Evolutionary conservation across 2,329 filamentous ascomycete species (phyloP).

Genomic region (Fusarium pseudograminearum): DNA sequence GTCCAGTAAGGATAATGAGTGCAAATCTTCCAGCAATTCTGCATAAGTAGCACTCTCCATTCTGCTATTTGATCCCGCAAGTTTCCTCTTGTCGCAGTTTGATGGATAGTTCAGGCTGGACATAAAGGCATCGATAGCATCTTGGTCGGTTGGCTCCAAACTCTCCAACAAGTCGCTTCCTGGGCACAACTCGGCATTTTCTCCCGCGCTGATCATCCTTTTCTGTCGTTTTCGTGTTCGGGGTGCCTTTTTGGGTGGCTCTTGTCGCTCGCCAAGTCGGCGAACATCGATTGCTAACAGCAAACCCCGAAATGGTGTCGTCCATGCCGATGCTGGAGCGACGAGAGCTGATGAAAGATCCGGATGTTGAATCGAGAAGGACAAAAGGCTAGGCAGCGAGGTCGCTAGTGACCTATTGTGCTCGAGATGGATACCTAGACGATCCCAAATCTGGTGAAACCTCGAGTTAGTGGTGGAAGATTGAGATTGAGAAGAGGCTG

Average conservation of each 20-base stretch:
- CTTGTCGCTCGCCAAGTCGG: neutral
- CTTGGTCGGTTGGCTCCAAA: conserved; percentile 43
- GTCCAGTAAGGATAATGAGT: conserved; percentile 28
- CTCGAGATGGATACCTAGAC: conserved; percentile 48
- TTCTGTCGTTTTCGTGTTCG: conserved; percentile 26
- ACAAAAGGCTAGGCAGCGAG: conserved; percentile 36
- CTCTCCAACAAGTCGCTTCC: conserved; percentile 26
- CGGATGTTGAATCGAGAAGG: conserved; percentile 55
- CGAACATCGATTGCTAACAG: conserved; percentile 46
- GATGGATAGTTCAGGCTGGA: conserved; percentile 36
- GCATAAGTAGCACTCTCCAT: neutral
- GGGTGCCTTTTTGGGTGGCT: neutral
- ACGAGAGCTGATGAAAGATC: conserved; percentile 50
- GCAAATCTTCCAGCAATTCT: conserved; percentile 19
- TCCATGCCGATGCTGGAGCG: conserved; percentile 45
- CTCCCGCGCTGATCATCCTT: neutral
- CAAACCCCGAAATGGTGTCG: conserved; percentile 46
- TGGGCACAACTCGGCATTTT: neutral
- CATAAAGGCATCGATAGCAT: conserved; percentile 49
- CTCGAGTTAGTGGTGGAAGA: neutral
- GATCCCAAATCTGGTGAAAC: conserved; percentile 49
- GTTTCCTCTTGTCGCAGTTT: neutral
- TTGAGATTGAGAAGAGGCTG: no score
- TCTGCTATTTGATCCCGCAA: neutral
- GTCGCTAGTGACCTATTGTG: conserved; percentile 13